Evolutionary conservation across 208 protist species (phyloP), one percentile per base, ranked within the genome.

Genomic region (Acanthamoeba divionensis): DNA sequence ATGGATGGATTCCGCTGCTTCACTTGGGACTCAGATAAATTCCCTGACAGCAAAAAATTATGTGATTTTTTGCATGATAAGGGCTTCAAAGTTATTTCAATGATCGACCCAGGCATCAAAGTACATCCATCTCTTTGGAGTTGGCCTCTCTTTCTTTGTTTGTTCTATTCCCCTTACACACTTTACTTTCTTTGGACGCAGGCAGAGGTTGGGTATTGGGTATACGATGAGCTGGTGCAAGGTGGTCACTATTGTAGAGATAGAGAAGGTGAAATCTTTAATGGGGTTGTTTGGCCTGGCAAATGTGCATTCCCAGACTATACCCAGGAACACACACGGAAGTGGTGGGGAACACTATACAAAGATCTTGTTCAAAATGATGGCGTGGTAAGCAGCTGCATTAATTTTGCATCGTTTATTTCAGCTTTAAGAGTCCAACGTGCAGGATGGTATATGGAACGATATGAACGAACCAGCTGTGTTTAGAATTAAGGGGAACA

Each of bases 401-500:
- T n/a, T n/a, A n/a, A n/a, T n/a, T n/a, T n/a, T n/a, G n/a, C n/a
- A n/a, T n/a, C n/a, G n/a, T n/a, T n/a, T n/a, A n/a, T n/a, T n/a
- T n/a, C n/a, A n/a, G n/a, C n/a, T n/a, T n/a, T n/a, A n/a, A n/a
- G n/a, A n/a, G n/a, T n/a, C n/a, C n/a, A n/a, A n/a, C n/a, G n/a
- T n/a, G n/a, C n/a, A n/a, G n/a, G 52, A 66, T 41, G 41, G 52
- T n/a, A 31, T 63, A 18, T 73, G 65, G 65, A 73, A 66, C n/a
- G 65, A 73, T n/a, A 73, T 73, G 65, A 73, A 73, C 65, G 65
- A 73, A 63, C 65, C 65, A n/a, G 52, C 69, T n/a, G 54, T 89
- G n/a, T 60, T 60, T n/a, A 18, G n/a, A 60, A n/a, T 60, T 24
- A 18, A 24, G 52, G 52, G 52, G 18, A 18, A 24, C n/a, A 60